Evolutionary conservation across 106 monocot species (phyloP), one percentile per base, ranked within the genome.

Genomic region (Chionographis japonica): DNA sequence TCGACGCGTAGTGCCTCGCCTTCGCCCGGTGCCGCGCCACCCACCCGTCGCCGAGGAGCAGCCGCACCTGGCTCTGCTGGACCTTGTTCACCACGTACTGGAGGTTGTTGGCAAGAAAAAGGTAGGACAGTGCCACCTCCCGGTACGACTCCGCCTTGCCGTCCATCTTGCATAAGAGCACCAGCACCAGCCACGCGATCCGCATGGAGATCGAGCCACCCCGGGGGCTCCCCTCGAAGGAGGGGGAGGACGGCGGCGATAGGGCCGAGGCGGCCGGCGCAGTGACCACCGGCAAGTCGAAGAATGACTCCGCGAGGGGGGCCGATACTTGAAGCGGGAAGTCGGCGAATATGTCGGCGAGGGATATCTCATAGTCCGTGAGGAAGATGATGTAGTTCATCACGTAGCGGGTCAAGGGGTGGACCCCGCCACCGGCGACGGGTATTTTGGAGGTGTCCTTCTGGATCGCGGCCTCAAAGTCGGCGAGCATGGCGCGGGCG

Each of bases 301-400:
- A 52, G 63, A 73, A 14, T 2, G 73, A 18, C 4, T 75, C 62
- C 20, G 69, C 68, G 0, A 74, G 61, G 3, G 35, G 67, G 19
- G 53, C 3, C 11, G 50, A 67, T 12, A 14, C 40, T 3, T 65
- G 66, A 42, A 74, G 18, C 2, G 84, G 84, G 52, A 68, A 17
- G 20, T 78, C 84, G 11, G 68, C 70, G 73, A 61, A 82, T 12
- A 87, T 75, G 41, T 83, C 80, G 18, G 52, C 20, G 52, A 85
- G 77, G 8, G 65, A 9, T 3, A 52, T 37, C 50, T 66, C 57
- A 73, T 92, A 80, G 43, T 88, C 88, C 54, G 83, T 75, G 52
- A 92, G 81, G 59, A 71, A 60, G 18, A 52, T 37, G 63, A 92
- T n/a, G 70, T 83, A 88, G 74, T 85, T 85, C 88, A 83, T 85